phyloP scores from a whole-genome alignment of 2,329 filamentous ascomycete genomes.

The Aspergillus sp. region DNA sequence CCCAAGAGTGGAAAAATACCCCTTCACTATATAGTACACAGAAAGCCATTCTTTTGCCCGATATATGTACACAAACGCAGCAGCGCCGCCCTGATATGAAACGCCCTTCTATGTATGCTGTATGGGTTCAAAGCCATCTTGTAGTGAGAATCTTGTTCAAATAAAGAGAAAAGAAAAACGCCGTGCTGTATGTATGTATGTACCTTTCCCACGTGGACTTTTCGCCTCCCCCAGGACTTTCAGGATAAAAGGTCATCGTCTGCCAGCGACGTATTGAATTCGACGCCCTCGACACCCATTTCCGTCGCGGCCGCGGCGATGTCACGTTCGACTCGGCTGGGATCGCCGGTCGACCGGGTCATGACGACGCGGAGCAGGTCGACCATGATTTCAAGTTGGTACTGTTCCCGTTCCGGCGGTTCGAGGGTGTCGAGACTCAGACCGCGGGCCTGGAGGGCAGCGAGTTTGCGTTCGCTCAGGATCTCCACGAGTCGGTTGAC shows the following conservation, averaged over 20 bases:
- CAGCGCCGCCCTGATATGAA: background rate
- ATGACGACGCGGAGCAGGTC: slow-evolving; percentile 43
- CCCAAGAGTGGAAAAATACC: background rate
- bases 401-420: slow-evolving; percentile 36
- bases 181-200: background rate
- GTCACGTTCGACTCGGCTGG: slow-evolving; percentile 32
- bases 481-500: slow-evolving; percentile 46
- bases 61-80: background rate
- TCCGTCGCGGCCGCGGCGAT: slow-evolving; percentile 36
- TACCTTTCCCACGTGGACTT: background rate
- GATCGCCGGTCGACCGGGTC: slow-evolving; percentile 29
- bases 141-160: background rate
- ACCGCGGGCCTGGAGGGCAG: slow-evolving; percentile 32
- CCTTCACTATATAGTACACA: background rate
- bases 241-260: slow-evolving; percentile 25
- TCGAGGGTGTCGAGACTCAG: slow-evolving; percentile 36
- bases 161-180: background rate
- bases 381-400: slow-evolving; percentile 45
- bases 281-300: slow-evolving; percentile 35
- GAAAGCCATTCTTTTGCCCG: background rate
- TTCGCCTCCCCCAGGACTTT: background rate
- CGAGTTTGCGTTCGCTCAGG: slow-evolving; percentile 40
- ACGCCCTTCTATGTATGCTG: background rate
- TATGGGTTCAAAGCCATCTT: background rate
- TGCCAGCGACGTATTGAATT: slow-evolving; percentile 32